phyloP scores from a whole-genome alignment of 805 yeast genomes.

The Ogataea nitratoaversa region DNA sequence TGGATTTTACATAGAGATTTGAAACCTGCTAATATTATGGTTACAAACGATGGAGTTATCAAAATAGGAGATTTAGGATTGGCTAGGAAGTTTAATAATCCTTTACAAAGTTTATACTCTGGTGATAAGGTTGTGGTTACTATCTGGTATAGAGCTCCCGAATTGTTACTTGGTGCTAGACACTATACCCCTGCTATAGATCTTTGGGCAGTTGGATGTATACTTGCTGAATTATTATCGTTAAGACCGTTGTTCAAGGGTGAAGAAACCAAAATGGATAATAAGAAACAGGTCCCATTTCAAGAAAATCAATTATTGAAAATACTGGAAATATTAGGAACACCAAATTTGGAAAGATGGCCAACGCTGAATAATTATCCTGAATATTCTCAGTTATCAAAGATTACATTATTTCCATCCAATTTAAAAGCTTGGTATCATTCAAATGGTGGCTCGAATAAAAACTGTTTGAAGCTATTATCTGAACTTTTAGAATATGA shows the following conservation, averaged over 20 bases:
- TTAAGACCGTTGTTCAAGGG: constrained; percentile 94
- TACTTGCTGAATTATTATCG: constrained; percentile 84
- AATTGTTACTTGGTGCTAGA: constrained; percentile 80
- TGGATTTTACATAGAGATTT: constrained; percentile 96
- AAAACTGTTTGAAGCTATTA: constrained; percentile 62
- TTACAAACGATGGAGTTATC: constrained; percentile 80
- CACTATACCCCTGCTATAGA: constrained; percentile 93
- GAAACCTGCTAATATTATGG: constrained; percentile 98
- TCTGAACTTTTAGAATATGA: constrained; percentile 71
- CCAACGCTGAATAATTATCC: constrained; percentile 76
- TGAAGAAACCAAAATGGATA: constrained; percentile 95
- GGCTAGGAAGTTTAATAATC: constrained; percentile 83
- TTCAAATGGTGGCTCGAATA: constrained; percentile 71
- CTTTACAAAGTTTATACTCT: constrained; percentile 77
- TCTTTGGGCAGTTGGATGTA: constrained; percentile 95
- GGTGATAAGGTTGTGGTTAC: constrained; percentile 97
- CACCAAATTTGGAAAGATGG: constrained; percentile 81
- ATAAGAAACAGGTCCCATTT: constrained; percentile 88
- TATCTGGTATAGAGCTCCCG: constrained; percentile 96
- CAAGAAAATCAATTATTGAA: constrained; percentile 89
- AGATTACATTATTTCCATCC: constrained; percentile 57
- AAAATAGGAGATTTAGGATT: constrained; percentile 94
- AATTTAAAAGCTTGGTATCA: constrained; percentile 84
- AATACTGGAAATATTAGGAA: constrained; percentile 88
- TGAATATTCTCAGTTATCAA: constrained; percentile 65